Evolutionary conservation across 345 rosid genomes (phyloP), one percentile per base, ranked within the genome.

Genomic region (Populus euphratica): DNA sequence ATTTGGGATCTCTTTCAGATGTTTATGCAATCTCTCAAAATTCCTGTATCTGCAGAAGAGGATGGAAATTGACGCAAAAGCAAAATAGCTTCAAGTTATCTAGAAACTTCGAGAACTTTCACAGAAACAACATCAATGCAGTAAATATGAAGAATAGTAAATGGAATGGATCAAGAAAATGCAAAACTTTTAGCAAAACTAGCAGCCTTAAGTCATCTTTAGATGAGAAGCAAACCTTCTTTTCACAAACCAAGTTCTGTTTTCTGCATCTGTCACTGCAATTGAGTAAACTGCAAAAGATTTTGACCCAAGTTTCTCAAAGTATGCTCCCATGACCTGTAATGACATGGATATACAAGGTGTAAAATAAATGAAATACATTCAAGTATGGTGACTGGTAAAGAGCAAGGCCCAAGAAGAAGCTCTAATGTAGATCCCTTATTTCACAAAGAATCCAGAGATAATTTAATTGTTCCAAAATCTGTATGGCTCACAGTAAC

Each of bases 231-330:
- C 36, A 79, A 79, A 96, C 99, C 99, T 94, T 94, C 99, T 92
- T 79, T 89, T 92, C 68, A 94, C 99, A 89, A 90, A 91, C 99
- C 96, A 89, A 75, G 97, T 91, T 84, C 85, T 86, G 80, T 84
- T 86, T 83, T 87, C 97, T 68, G 85, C 82, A 87, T 91, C 98
- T 69, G 97, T 92, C 84, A 96, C 97, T 29, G 96, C 98, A 83
- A 96, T 94, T 79, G 97, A 94, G 86, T 96, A 96, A 82, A 94
- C 99, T 39, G 99, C 99, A 86, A 96, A 96, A 50, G 98, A 89
- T 82, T 94, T 96, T 41, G 99, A 92, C 50, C 92, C 94, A 64
- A 85, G 84, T 84, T 96, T 96, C 87, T 96, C 99, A 78, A 96
- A 92, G 78, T 90, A 91, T 69, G 99, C 98, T 86, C 99, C 99